Percentiles rank a stretch among this genome's conserved stretches.
phyloP scores from a whole-genome alignment of 768 basidiomycete genomes.

The Suillus subalutaceus region DNA sequence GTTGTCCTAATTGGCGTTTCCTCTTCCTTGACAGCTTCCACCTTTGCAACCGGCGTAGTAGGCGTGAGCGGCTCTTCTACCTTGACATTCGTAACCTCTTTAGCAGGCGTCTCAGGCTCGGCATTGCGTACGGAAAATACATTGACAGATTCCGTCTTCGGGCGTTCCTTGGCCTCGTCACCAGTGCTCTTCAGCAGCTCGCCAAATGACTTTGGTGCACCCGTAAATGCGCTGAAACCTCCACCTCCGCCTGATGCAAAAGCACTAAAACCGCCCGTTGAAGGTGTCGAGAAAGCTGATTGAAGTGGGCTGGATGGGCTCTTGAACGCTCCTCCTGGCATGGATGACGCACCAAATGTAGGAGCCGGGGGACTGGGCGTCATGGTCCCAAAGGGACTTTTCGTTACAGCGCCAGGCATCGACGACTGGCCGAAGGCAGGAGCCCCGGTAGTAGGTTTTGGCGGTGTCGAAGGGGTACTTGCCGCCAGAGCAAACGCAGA shows the following conservation, averaged over 20 bases:
- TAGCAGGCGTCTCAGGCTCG: background rate
- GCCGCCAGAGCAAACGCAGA: conserved; percentile 41
- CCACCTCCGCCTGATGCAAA: conserved; percentile 34
- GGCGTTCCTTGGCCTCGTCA: conserved; percentile 22
- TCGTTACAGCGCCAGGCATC: conserved; percentile 27
- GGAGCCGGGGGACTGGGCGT: conserved; percentile 25
- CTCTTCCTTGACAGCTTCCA: background rate
- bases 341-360: conserved; percentile 42
- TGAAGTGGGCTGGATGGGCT: conserved; percentile 17
- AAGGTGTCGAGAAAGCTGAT: conserved; percentile 18
- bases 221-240: conserved; percentile 58
- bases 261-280: conserved; percentile 27
- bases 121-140: conserved; percentile 12
- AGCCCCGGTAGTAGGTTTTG: conserved; percentile 23
- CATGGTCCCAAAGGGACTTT: conserved; percentile 22
- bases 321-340: conserved; percentile 27
- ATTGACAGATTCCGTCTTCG: conserved; percentile 19
- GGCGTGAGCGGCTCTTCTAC: conserved; percentile 15
- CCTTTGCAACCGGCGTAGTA: background rate
- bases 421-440: conserved; percentile 45
- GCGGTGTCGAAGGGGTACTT: conserved; percentile 24
- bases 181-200: conserved; percentile 55
- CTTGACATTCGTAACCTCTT: background rate
- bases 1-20: background rate
- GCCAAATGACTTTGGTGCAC: conserved; percentile 55